Evolutionary conservation across 2,329 filamentous ascomycete genomes (phyloP).

Genomic region (Lomentospora prolificans): DNA sequence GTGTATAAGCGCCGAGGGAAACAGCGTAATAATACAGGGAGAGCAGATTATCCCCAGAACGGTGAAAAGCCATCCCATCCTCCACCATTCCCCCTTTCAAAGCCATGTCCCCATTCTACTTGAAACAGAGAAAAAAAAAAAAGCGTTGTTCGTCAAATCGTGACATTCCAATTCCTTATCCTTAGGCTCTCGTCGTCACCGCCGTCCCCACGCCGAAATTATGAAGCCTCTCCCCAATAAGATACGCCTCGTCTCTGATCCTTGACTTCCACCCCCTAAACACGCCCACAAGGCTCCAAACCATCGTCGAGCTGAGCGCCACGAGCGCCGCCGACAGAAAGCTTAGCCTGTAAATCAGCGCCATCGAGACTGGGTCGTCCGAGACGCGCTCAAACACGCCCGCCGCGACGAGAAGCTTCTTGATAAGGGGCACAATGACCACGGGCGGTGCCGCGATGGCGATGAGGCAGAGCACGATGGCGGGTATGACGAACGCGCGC

Average conservation of each 20-base stretch:
- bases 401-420: slow-evolving; percentile 5
- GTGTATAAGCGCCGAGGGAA: too few relatives aligned
- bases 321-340: slow-evolving; percentile 56
- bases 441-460: slow-evolving; percentile 57
- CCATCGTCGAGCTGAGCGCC: slow-evolving; percentile 33
- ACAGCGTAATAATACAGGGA: too few relatives aligned
- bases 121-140: not conserved
- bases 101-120: not conserved
- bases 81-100: not conserved
- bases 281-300: slow-evolving; percentile 45
- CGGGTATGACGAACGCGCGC: slow-evolving; percentile 75
- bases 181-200: not conserved
- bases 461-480: slow-evolving; percentile 47
- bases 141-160: not conserved
- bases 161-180: not conserved
- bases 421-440: slow-evolving; percentile 9
- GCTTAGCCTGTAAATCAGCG: slow-evolving; percentile 44
- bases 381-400: not conserved
- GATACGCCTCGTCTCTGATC: slow-evolving; percentile 88
- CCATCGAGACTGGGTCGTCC: slow-evolving; percentile 15
- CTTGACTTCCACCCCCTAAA: slow-evolving; percentile 68
- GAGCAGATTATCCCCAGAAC: too few relatives aligned
- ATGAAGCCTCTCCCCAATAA: slow-evolving; percentile 89
- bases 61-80: too few relatives aligned
- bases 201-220: slow-evolving; percentile 59